Base-by-base conservation (phyloP, 2,329 filamentous ascomycete genomes). In the Diplodia mutila region DNA sequence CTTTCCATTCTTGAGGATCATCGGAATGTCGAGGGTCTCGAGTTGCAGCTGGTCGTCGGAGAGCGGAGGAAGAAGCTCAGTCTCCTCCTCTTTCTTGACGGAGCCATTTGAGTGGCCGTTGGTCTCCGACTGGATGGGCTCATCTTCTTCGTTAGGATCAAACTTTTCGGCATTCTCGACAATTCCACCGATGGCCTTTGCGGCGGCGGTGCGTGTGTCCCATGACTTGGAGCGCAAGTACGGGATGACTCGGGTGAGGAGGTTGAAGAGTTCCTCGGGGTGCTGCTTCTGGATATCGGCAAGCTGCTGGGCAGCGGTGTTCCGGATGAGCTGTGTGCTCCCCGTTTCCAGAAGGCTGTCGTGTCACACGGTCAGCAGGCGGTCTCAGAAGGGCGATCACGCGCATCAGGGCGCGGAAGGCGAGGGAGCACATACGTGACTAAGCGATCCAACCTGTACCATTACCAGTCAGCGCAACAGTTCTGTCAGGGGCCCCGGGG, bases 201-300 rank as follows among this genome's bases (percentile, higher is more conserved):
- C 93, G 55, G 96, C 91, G 65, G 95, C 96, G 69, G 91, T 94
- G 72, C 96, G 86, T 29, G 95, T 99, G 76, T 99, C 95, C 95
- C 95, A 99, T 76, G 94, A 94, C 78, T 94, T 97, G 73, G 95
- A 94, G 68, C 92, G 89, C 34, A 99, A 85, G 79, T 97, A 99
- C 0, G 95, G 94, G n/a, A 99, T 90, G 37, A 99, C 94, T 69
- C 94, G 87, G 34, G 93, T 94, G 14, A 99, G 86, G 7, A 99
- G 86, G 76, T 98, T 97, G 81, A 98, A 98, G 1, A 99, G 85
- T 79, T 99, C 96, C 81, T 99, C 94, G 0, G 95, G 95, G 75
- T 98, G 95, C 79, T 95, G 92, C 78, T 97, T 98, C 81, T 99
- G 96, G 80, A 97, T 95, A 81, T 99, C 95, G 70, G 94, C 95